Evolutionary conservation across 306 rosid species (phyloP).

Genomic region (Myrica gale): DNA sequence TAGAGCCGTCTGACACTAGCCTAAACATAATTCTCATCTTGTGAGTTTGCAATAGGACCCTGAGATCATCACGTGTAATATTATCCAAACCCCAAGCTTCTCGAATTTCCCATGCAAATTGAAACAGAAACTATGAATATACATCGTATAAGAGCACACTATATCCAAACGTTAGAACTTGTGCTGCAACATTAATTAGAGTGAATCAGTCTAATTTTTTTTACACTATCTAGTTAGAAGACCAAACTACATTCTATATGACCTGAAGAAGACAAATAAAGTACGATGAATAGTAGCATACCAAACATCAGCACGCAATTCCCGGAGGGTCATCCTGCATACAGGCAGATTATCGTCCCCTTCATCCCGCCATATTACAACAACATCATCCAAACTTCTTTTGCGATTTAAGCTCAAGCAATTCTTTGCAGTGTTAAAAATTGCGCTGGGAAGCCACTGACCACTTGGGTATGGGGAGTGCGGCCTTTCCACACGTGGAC

Average conservation of each 20-base stretch:
- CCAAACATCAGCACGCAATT: constrained; percentile 83
- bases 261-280: constrained; percentile 6
- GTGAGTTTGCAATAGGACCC: no score
- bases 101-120: no score
- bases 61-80: no score
- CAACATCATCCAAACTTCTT: constrained; percentile 63
- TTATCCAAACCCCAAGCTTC: no score
- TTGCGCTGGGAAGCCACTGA: constrained; percentile 89
- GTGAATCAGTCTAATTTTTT: no score
- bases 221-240: no score
- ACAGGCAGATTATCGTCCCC: constrained; percentile 62
- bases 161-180: no score
- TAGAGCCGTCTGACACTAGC: no score
- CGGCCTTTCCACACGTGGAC: constrained; percentile 34
- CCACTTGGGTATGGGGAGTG: constrained; percentile 53
- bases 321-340: constrained; percentile 58
- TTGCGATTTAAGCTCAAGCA: constrained; percentile 56
- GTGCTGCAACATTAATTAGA: no score
- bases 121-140: no score
- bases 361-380: constrained; percentile 82
- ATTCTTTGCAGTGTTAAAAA: constrained; percentile 68
- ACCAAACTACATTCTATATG: background rate
- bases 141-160: no score
- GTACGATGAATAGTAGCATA: constrained; percentile 34
- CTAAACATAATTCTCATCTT: no score